Evolutionary conservation across 1,284 basidiomycete genomes (phyloP).

Genomic region (Cutaneotrichosporon mucoides): DNA sequence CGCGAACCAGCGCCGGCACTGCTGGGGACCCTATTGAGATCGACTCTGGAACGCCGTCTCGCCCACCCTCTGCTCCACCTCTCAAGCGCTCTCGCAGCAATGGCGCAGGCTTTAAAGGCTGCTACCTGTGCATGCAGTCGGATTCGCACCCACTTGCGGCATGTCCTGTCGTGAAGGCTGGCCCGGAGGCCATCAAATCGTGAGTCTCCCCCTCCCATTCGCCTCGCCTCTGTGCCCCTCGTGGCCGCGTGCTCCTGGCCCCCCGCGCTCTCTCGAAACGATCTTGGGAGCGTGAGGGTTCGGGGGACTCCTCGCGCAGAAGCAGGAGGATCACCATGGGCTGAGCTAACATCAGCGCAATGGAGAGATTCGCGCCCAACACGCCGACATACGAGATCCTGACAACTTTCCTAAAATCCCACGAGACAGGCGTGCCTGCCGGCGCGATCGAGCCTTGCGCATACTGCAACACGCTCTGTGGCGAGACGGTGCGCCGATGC

Average conservation of each 20-base stretch:
- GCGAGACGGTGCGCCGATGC: constrained; percentile 25
- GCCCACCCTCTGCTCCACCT: not conserved
- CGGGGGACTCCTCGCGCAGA: no score
- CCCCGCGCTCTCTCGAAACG: no score
- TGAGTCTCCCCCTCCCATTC: constrained; percentile 5
- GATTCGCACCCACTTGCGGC: not conserved
- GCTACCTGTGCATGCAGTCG: constrained; percentile 4
- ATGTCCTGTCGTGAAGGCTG: constrained; percentile 15
- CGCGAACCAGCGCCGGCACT: not conserved
- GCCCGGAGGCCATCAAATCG: constrained; percentile 8
- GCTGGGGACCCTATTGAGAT: not conserved
- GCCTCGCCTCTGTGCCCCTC: no score
- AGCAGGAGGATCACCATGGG: no score
- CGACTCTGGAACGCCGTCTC: not conserved
- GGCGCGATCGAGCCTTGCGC: constrained; percentile 19
- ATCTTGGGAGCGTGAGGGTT: no score
- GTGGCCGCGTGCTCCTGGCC: no score
- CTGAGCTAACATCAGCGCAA: constrained; percentile 6
- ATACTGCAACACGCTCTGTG: constrained; percentile 31
- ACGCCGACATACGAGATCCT: constrained; percentile 7
- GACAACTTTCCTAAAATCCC: constrained; percentile 2
- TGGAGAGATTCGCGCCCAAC: constrained; percentile 7
- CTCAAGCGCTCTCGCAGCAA: not conserved
- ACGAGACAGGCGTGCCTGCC: not conserved
- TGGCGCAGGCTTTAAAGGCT: not conserved